These are phyloP conservation scores for Blastocystis sp. DNA, from an alignment of 352 stramenopile species.

Conservation along the genomic window DNA sequence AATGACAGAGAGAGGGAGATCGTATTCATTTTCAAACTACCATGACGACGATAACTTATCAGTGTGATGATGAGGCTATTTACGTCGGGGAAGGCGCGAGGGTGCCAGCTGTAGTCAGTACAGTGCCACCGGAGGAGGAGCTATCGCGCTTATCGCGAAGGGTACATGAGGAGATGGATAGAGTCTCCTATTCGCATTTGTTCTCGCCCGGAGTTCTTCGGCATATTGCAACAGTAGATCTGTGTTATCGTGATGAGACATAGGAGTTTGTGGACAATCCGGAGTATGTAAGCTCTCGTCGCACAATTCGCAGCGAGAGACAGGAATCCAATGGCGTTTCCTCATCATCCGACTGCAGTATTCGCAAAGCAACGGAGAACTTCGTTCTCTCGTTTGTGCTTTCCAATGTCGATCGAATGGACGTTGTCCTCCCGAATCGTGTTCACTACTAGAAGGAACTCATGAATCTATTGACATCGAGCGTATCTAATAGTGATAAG, in stretches of 20 bases:
- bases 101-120: not conserved
- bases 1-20: not conserved
- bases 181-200: not conserved
- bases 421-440: not conserved
- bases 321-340: not conserved
- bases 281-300: slow-evolving; percentile 18
- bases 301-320: not conserved
- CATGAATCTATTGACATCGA: not conserved
- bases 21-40: not conserved
- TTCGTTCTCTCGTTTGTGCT: slow-evolving; percentile 4
- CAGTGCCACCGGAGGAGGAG: not conserved
- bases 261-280: slow-evolving; percentile 51
- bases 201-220: slow-evolving; percentile 42
- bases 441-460: not conserved
- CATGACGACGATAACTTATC: not conserved
- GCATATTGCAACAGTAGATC: slow-evolving; percentile 7
- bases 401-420: not conserved
- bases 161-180: not conserved
- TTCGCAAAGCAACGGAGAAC: not conserved
- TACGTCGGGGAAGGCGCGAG: not conserved
- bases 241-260: not conserved
- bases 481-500: not conserved
- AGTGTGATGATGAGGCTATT: slow-evolving; percentile 6
- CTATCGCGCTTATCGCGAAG: not conserved
- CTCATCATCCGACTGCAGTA: not conserved